These are phyloP conservation scores for Leccinum incarnatum DNA, from an alignment of 768 basidiomycete species.

Conservation along the genomic window DNA sequence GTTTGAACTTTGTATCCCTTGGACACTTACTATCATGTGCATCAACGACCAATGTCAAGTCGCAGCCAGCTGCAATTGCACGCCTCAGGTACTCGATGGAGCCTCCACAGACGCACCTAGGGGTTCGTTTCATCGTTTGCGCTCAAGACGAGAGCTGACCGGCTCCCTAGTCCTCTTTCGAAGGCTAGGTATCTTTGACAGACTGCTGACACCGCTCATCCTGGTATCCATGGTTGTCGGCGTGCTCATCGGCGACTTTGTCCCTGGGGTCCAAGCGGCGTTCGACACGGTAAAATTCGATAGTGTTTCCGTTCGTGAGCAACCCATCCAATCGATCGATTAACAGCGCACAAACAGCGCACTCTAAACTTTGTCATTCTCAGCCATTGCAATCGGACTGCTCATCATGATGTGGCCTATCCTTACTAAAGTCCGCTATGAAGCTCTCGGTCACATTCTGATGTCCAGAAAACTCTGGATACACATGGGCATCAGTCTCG, in stretches of 20 bases:
- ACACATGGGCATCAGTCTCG: conserved; percentile 64
- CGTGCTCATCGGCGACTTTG: conserved; percentile 70
- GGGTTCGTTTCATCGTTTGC: conserved; percentile 4
- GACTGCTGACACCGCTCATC: conserved; percentile 62
- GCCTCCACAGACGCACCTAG: not conserved
- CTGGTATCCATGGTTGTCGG: conserved; percentile 73
- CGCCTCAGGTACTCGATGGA: not conserved
- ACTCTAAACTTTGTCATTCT: not conserved
- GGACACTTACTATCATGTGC: not conserved
- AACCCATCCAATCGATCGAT: not conserved
- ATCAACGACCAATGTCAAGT: not conserved
- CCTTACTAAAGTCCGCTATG: conserved; percentile 75
- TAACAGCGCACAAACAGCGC: not conserved
- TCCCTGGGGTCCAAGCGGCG: conserved; percentile 53
- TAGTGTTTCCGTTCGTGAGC: conserved; percentile 77
- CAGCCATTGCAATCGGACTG: conserved; percentile 79
- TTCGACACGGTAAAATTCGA: conserved; percentile 63
- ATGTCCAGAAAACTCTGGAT: conserved; percentile 53
- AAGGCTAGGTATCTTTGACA: conserved; percentile 51
- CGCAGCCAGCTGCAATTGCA: not conserved
- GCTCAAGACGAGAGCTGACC: not conserved
- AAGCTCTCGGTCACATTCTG: conserved; percentile 59
- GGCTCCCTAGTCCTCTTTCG: conserved; percentile 34
- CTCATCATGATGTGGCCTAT: conserved; percentile 90
- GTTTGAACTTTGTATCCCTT: too few relatives aligned